These are phyloP conservation scores for Alternaria longipes DNA, from an alignment of 2,329 filamentous ascomycete species.

Conservation along the genomic window DNA sequence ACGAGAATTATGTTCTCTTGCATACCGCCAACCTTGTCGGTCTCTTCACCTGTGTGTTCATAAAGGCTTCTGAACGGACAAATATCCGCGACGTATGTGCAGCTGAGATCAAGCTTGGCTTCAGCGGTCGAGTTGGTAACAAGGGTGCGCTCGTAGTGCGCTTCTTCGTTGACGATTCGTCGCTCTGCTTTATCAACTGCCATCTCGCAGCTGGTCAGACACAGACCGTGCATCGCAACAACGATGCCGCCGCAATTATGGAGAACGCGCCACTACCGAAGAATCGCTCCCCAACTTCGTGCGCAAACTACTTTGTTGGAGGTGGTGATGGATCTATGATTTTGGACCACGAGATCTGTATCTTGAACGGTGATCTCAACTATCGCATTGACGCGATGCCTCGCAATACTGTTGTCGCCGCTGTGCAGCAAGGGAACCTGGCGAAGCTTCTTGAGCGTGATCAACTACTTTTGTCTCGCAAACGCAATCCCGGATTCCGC, in stretches of 20 bases:
- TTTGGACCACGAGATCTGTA: slow-evolving; percentile 95
- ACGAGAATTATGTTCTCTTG: slow-evolving; percentile 82
- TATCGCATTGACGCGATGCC: slow-evolving; percentile 98
- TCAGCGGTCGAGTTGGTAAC: slow-evolving; percentile 95
- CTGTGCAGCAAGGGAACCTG: slow-evolving; percentile 82
- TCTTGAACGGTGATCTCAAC: slow-evolving; percentile 95
- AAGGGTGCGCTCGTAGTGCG: slow-evolving; percentile 92
- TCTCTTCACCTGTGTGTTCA: slow-evolving; percentile 94
- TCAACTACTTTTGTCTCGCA: slow-evolving; percentile 86
- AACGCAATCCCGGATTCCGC: slow-evolving; percentile 88
- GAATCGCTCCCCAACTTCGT: slow-evolving; percentile 71
- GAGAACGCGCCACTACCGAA: slow-evolving; percentile 78
- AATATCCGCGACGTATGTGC: slow-evolving; percentile 80
- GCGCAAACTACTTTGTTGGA: slow-evolving; percentile 82
- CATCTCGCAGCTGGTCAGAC: slow-evolving; percentile 94
- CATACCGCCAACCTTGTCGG: slow-evolving; percentile 92
- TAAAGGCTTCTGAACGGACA: slow-evolving; percentile 79
- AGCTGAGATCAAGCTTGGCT: slow-evolving; percentile 91
- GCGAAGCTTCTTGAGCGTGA: slow-evolving; percentile 89
- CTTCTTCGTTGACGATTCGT: slow-evolving; percentile 94
- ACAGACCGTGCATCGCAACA: slow-evolving; percentile 89
- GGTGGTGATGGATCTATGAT: slow-evolving; percentile 97
- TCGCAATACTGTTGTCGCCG: slow-evolving; percentile 88
- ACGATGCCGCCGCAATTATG: slow-evolving; percentile 88
- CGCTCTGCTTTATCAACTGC: slow-evolving; percentile 95